Evolutionary conservation across 805 yeast genomes (phyloP), one percentile per base, ranked within the genome.

Genomic region (Candida orba): DNA sequence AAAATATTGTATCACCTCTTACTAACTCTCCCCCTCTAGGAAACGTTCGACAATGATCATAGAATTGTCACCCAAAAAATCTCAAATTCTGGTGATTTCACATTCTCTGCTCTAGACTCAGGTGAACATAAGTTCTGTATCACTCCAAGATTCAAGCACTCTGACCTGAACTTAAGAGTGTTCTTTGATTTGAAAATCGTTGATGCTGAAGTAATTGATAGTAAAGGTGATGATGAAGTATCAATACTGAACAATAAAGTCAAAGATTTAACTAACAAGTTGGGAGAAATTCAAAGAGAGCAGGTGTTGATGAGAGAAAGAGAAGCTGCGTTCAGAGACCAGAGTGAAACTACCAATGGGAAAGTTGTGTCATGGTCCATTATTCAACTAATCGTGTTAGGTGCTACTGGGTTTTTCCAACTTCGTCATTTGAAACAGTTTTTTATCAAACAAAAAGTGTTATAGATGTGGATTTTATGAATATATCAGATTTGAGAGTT

Each of bases 71-170:
- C 71, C 47, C 95, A 87, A 62, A 77, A 71, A 56, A 77, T 80
- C 24, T 52, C 72, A 3, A 67, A 85, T 12, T 64, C 62, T 34
- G 85, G 88, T 14, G 81, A 81, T 48, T 84, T 87, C 63, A 73
- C 89, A 27, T 89, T 86, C 69, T 82, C 90, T 12, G 84, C 96
- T 1, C 66, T 79, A 37, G 95, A 84, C 42, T 69, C 82, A 10
- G 96, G 96, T 33, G 95, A 85, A 60, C 96, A 89, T 69, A 73
- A 74, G 55, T 73, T 90, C 54, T 89, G 97, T 66, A 67, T 89
- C 62, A 79, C 79, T 34, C 79, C 79, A 40, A 57, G 58, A 40
- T 72, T 67, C 49, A 58, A 68, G 2, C 64, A 63, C 36, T 66
- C 67, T 37, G 61, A 67, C n/a, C 56, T 68, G 48, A 66, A 65